phyloP scores from a whole-genome alignment of 2,329 filamentous ascomycete species.

The Monascus ruber region DNA sequence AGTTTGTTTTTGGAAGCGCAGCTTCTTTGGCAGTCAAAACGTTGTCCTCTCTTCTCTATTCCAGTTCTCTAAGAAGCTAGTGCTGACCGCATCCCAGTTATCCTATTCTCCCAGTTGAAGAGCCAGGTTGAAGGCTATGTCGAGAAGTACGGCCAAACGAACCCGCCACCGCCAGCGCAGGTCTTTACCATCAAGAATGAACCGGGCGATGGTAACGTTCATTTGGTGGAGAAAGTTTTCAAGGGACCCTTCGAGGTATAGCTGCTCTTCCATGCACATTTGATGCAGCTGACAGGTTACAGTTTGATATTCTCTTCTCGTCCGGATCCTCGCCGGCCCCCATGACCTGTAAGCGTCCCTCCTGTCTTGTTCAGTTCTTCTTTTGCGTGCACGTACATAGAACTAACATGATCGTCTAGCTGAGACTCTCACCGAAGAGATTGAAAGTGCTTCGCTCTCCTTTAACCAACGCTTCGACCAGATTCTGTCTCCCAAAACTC shows the following conservation, averaged over 20 bases:
- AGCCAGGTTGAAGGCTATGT: conserved; percentile 50
- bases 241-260: conserved; percentile 64
- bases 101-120: conserved; percentile 54
- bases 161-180: conserved; percentile 71
- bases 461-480: conserved; percentile 67
- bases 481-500: conserved; percentile 60
- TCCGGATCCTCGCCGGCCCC: conserved; percentile 54
- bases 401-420: conserved; percentile 13
- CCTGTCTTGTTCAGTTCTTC: neutral
- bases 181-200: conserved; percentile 66
- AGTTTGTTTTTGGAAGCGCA: conserved; percentile 57
- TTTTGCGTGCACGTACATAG: neutral
- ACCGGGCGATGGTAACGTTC: conserved; percentile 56
- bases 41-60: conserved; percentile 28
- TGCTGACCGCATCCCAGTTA: conserved; percentile 21
- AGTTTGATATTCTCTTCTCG: conserved; percentile 86
- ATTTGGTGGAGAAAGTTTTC: conserved; percentile 85
- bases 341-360: conserved; percentile 37
- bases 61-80: neutral
- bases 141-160: conserved; percentile 49
- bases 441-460: conserved; percentile 51
- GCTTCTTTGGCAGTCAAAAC: conserved; percentile 72
- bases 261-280: neutral
- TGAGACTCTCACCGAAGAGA: conserved; percentile 58
- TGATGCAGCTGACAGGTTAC: conserved; percentile 1